Percentiles rank a stretch among this genome's conserved stretches.
phyloP scores from a whole-genome alignment of 2,329 filamentous ascomycete genomes.

The Pezicula carpinea region DNA sequence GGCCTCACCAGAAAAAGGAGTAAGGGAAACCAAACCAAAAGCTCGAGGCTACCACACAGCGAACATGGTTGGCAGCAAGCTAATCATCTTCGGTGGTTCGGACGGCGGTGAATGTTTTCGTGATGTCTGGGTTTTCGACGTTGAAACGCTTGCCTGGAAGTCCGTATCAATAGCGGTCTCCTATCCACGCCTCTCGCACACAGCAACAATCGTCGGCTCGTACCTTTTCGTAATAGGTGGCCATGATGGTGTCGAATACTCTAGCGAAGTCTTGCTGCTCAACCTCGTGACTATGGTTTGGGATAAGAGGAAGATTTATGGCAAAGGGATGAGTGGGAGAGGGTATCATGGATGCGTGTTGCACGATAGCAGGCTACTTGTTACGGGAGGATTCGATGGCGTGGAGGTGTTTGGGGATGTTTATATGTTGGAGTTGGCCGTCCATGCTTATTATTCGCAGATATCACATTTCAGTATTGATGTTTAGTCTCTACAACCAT shows the following conservation, averaged over 20 bases:
- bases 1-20: conserved; percentile 36
- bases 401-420: conserved; percentile 64
- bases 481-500: conserved; percentile 38
- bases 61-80: conserved; percentile 68
- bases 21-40: conserved; percentile 46
- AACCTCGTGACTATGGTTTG: conserved; percentile 72
- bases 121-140: conserved; percentile 70
- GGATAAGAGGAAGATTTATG: conserved; percentile 63
- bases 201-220: conserved; percentile 63
- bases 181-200: conserved; percentile 63
- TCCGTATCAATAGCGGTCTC: conserved; percentile 53
- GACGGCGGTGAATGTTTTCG: conserved; percentile 69
- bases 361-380: conserved; percentile 58
- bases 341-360: conserved; percentile 65
- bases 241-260: conserved; percentile 66
- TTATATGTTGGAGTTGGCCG: conserved; percentile 61
- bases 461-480: conserved; percentile 70
- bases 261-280: conserved; percentile 62
- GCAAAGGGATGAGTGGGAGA: conserved; percentile 55
- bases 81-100: conserved; percentile 67
- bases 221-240: conserved; percentile 68
- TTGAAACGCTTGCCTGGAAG: conserved; percentile 57
- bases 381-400: conserved; percentile 66
- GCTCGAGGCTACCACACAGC: conserved; percentile 67
- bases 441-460: conserved; percentile 69